Percentiles rank a stretch among this genome's conserved stretches.
Evolutionary conservation across 345 rosid genomes (phyloP).

Genomic region (Eucalyptus viminalis): DNA sequence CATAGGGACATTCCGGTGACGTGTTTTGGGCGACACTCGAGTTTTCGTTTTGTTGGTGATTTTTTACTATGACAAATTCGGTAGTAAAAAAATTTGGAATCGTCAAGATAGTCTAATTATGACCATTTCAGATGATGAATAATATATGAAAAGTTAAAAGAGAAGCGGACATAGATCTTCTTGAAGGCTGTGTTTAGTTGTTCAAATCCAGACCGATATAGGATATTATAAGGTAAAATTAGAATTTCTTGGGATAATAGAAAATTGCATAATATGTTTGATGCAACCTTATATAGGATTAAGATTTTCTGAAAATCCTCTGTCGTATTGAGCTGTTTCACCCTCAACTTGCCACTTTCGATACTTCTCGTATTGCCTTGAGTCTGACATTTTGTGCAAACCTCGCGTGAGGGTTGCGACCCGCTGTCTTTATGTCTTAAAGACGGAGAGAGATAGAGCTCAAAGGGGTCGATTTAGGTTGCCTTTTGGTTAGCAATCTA

Average conservation of each 20-base stretch:
- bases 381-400: fast-evolving
- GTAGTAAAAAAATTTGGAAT: neutral
- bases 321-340: fast-evolving
- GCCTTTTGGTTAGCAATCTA: neutral
- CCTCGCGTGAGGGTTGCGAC: fast-evolving
- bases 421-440: neutral
- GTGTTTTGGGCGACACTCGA: neutral
- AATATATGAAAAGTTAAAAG: fast-evolving
- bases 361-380: neutral
- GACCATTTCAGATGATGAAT: neutral
- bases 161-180: fast-evolving
- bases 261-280: neutral
- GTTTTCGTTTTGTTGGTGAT: neutral
- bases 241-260: fast-evolving
- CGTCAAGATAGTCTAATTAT: neutral
- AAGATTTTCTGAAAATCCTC: fast-evolving
- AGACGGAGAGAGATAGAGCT: fast-evolving
- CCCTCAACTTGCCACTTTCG: fast-evolving
- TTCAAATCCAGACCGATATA: fast-evolving
- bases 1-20: neutral
- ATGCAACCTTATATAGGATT: neutral
- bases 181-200: fast-evolving
- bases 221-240: neutral
- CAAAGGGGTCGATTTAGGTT: fast-evolving
- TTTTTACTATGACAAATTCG: neutral